Percentiles rank a stretch among this genome's conserved stretches.
phyloP scores from a whole-genome alignment of 257 asterid species.

The Ajuga chamaepitys region DNA sequence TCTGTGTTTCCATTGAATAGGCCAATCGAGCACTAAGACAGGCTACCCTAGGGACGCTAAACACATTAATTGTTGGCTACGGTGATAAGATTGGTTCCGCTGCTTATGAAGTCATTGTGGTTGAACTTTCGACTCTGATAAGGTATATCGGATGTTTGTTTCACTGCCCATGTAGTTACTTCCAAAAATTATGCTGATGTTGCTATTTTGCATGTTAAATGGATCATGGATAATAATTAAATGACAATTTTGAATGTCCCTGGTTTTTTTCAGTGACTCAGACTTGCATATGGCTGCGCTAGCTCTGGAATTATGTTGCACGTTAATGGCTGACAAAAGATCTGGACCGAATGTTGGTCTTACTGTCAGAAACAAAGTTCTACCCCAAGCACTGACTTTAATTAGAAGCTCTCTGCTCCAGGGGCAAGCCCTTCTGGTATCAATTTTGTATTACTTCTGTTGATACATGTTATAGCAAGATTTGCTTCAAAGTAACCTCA shows the following conservation, averaged over 20 bases:
- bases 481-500: slow-evolving; percentile 15
- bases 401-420: slow-evolving; percentile 89
- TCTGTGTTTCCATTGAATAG: slow-evolving; percentile 33
- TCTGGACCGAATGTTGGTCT: slow-evolving; percentile 82
- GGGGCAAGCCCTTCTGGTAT: slow-evolving; percentile 99
- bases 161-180: background rate
- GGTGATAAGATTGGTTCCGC: slow-evolving; percentile 89
- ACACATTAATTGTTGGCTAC: slow-evolving; percentile 83
- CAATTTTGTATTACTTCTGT: slow-evolving; percentile 5
- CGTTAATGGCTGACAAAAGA: slow-evolving; percentile 94
- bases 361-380: slow-evolving; percentile 91
- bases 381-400: slow-evolving; percentile 85
- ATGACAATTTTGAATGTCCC: background rate
- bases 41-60: slow-evolving; percentile 91
- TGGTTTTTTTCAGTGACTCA: slow-evolving; percentile 60
- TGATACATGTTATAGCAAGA: slow-evolving; percentile 11
- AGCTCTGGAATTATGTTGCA: slow-evolving; percentile 88
- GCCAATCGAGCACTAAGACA: slow-evolving; percentile 96
- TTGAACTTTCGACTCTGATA: slow-evolving; percentile 89
- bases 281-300: slow-evolving; percentile 98
- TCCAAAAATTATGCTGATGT: background rate
- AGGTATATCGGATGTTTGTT: slow-evolving; percentile 42
- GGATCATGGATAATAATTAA: background rate
- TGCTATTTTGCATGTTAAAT: slow-evolving; percentile 5
- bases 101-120: slow-evolving; percentile 89